phyloP scores from a whole-genome alignment of 805 yeast genomes.

The Lipomyces oligophaga region DNA sequence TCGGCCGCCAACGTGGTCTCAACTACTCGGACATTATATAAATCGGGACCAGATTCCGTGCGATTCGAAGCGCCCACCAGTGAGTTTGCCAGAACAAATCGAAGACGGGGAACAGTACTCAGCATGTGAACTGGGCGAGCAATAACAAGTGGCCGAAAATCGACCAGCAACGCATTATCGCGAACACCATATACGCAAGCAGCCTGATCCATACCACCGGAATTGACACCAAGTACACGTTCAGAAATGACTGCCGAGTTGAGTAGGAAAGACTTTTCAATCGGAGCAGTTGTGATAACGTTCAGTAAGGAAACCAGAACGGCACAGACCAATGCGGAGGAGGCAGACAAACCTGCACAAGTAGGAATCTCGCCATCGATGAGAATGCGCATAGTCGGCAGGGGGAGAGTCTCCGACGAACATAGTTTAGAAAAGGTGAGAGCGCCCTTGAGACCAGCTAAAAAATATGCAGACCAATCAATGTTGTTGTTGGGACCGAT shows the following conservation, averaged over 20 bases:
- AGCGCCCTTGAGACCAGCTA: constrained; percentile 62
- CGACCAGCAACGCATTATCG: constrained; percentile 55
- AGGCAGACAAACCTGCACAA: constrained; percentile 67
- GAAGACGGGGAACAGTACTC: constrained; percentile 41
- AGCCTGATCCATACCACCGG: constrained; percentile 79
- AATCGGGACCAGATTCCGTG: constrained; percentile 63
- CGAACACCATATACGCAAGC: constrained; percentile 64
- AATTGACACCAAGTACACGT: constrained; percentile 68
- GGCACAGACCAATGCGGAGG: constrained; percentile 68
- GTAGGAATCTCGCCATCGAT: constrained; percentile 67
- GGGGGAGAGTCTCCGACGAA: constrained; percentile 28
- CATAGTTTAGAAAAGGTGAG: constrained; percentile 44
- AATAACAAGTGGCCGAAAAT: constrained; percentile 55
- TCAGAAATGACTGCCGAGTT: constrained; percentile 62
- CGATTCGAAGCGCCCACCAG: constrained; percentile 59
- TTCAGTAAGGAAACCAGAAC: constrained; percentile 55
- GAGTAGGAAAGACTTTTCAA: constrained; percentile 40
- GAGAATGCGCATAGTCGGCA: constrained; percentile 43
- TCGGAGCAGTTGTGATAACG: constrained; percentile 35
- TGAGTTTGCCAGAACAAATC: constrained; percentile 61
- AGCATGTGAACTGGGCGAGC: constrained; percentile 45
- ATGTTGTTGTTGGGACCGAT: constrained; percentile 32
- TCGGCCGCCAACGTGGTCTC: constrained; percentile 67
- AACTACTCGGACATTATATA: constrained; percentile 70
- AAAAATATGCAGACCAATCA: constrained; percentile 67